These are phyloP conservation scores for Globisporangium radiosum DNA, from an alignment of 352 stramenopile species.

Conservation along the genomic window DNA sequence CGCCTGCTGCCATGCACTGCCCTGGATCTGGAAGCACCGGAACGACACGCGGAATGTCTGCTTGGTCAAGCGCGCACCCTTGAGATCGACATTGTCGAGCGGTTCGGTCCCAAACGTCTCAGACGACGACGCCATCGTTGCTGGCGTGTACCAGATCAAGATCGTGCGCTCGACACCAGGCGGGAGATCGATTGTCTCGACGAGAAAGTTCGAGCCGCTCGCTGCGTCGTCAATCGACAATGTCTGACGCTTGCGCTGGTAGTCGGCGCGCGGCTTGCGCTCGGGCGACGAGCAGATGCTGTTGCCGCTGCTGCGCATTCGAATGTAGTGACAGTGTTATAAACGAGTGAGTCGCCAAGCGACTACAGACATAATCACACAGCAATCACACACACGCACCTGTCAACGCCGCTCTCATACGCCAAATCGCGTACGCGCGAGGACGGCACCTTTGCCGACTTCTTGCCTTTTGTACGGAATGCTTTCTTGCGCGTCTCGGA, in stretches of 20 bases:
- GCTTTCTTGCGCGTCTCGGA: slow-evolving; percentile 41
- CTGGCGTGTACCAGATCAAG: slow-evolving; percentile 80
- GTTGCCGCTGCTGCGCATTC: slow-evolving; percentile 18
- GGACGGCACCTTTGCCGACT: slow-evolving; percentile 29
- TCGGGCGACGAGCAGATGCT: slow-evolving; percentile 80
- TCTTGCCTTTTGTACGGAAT: slow-evolving; percentile 45
- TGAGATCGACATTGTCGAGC: slow-evolving; percentile 68
- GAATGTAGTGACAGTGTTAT: no score
- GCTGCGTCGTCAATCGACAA: slow-evolving; percentile 42
- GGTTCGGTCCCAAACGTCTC: slow-evolving; percentile 33
- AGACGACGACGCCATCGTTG: slow-evolving; percentile 25
- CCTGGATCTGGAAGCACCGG: slow-evolving; percentile 82
- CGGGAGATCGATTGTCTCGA: slow-evolving; percentile 83
- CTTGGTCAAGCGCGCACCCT: slow-evolving; percentile 72
- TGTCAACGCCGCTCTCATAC: slow-evolving; percentile 77
- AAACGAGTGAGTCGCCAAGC: neutral
- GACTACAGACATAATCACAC: neutral
- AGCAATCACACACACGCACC: slow-evolving; percentile 24
- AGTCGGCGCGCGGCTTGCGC: slow-evolving; percentile 39
- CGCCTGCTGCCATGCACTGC: slow-evolving; percentile 69
- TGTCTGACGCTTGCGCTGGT: slow-evolving; percentile 26
- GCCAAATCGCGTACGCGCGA: slow-evolving; percentile 51
- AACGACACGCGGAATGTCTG: slow-evolving; percentile 87
- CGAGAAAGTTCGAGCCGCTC: slow-evolving; percentile 78
- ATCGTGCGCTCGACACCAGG: slow-evolving; percentile 85